These are phyloP conservation scores for Hsuehochloa calcarea DNA, from an alignment of 176 grass and related monocot genomes.

Conservation along the genomic window DNA sequence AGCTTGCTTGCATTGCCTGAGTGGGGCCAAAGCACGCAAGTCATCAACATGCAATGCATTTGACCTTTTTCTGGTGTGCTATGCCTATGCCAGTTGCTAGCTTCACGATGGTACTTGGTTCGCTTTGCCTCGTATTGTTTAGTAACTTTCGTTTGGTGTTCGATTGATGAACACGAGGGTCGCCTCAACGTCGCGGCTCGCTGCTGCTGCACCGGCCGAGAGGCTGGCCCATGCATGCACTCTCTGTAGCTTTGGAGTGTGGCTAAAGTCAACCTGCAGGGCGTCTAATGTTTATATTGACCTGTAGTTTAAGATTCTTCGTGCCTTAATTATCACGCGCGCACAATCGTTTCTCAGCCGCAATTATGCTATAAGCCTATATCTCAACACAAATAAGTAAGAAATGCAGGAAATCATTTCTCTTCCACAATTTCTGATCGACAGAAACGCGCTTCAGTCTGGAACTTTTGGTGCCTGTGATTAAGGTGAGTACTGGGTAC, in stretches of 20 bases:
- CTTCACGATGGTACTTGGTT: not conserved
- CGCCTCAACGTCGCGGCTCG: constrained; percentile 31
- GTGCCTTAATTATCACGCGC: not conserved
- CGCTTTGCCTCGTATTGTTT: not conserved
- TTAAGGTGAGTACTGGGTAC: too few species aligned
- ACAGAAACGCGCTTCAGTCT: not conserved
- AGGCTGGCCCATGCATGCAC: not conserved
- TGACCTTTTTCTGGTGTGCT: not conserved
- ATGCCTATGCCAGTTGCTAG: not conserved
- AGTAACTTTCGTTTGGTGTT: constrained; percentile 38
- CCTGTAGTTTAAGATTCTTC: not conserved
- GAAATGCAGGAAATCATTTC: not conserved
- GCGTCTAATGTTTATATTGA: not conserved
- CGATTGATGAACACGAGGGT: constrained; percentile 3
- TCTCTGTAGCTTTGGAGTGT: constrained; percentile 49
- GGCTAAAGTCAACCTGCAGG: constrained; percentile 51
- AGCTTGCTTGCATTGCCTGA: not conserved
- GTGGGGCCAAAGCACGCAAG: not conserved
- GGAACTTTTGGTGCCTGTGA: not conserved
- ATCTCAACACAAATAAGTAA: not conserved
- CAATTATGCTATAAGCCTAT: not conserved
- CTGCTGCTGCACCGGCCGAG: not conserved
- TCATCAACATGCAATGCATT: not conserved
- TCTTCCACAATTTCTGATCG: not conserved
- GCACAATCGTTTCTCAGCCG: not conserved